A percentile compares a stretch with the other conserved stretches of the same genome.
Conservation (phyloP, 1,284 basidiomycete species). For the Phlebopus sp. region DNA sequence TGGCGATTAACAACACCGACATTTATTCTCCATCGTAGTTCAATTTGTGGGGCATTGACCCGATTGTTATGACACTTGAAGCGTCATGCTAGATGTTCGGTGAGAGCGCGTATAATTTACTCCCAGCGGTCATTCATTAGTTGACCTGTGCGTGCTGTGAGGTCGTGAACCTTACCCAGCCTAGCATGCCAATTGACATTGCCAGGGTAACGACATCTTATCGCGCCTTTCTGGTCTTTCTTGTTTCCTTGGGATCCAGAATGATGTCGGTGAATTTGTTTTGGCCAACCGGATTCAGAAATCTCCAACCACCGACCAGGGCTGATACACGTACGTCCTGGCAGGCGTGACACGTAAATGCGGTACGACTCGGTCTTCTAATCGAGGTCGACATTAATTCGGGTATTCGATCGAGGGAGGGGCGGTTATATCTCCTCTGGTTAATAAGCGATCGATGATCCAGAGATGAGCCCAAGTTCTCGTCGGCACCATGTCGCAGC, state of each 20-base stretch:
- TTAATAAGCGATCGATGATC: constrained; percentile 10
- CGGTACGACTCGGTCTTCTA: constrained; percentile 1
- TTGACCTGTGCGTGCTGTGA: not conserved
- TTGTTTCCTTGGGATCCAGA: not conserved
- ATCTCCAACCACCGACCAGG: constrained; percentile 3
- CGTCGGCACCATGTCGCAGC: constrained; percentile 33
- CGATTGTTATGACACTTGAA: not conserved
- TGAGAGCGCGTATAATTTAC: not conserved
- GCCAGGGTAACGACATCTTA: not conserved
- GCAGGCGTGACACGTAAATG: constrained; percentile 11
- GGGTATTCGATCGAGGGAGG: not conserved
- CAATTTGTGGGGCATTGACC: not conserved
- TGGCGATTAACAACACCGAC: not conserved
- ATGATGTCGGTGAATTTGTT: not conserved
- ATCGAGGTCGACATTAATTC: not conserved
- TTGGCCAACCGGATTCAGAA: not conserved
- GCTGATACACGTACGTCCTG: constrained; percentile 9
- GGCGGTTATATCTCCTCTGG: not conserved
- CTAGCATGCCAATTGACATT: not conserved
- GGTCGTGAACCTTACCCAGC: not conserved
- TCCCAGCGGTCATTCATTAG: not conserved
- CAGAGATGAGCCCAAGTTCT: not conserved
- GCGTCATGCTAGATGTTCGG: not conserved
- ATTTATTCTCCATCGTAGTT: not conserved
- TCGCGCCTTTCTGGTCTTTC: not conserved